Evolutionary conservation across 1,284 basidiomycete genomes (phyloP), one percentile per base, ranked within the genome.

Genomic region (Cryptococcus jaspeensis): DNA sequence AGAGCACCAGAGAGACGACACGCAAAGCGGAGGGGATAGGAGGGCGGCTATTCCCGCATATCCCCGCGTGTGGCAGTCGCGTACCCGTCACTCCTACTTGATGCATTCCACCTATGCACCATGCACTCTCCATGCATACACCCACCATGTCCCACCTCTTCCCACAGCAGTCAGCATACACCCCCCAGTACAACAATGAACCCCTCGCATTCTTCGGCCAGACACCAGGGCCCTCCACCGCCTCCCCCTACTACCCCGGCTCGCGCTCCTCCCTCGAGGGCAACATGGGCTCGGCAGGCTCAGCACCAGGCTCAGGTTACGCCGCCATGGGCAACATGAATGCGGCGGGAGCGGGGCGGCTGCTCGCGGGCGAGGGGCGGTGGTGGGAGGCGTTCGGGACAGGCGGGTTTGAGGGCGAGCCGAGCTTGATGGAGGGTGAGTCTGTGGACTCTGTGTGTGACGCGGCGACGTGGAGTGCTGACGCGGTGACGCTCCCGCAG

Each of bases 331-430:
- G 71, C n/a, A 70, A 61, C 49, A 73, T 75, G 68, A 62, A 62
- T 41, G 60, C 61, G 49, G 65, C 66, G 9, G 56, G 51, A 35
- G 50, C 65, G 22, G 84, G 85, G 1, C 88, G 89, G 20, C 86
- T 82, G 71, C 90, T 92, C 46, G 84, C 87, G 66, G 76, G 83
- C 15, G 80, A 80, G 23, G 88, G 87, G 6, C 83, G 84, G 22
- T 96, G 92, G 92, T 93, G 89, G 87, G 91, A 90, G 45, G 92
- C 92, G 41, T 96, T 96, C 80, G 92, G 92, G 35, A 93, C 92
- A 0, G 92, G 92, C 57, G 92, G 90, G n/a, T 86, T 95, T 54
- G 92, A 95, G 74, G 92, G 92, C 35, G 93, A 97, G 72, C 90
- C 91, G 52, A 91, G 92, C 44, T 77, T 97, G 69, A 83, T 96